Evolutionary conservation across 805 yeast genomes (phyloP).

Genomic region (Wickerhamiella kurtzmanii): DNA sequence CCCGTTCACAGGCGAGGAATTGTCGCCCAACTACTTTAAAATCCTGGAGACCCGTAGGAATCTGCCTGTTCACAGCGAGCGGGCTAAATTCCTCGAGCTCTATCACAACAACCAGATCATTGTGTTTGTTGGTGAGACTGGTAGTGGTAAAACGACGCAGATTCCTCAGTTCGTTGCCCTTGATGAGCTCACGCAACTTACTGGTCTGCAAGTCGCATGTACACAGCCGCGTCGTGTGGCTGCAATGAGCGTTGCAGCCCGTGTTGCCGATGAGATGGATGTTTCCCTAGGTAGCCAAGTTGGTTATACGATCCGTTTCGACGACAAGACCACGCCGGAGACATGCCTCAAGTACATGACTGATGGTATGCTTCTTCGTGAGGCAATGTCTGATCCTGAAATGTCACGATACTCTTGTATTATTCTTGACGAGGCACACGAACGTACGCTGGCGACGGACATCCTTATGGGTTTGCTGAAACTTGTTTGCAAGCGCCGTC

Average conservation of each 20-base stretch:
- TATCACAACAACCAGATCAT: slow-evolving; percentile 83
- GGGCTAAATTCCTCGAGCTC: slow-evolving; percentile 72
- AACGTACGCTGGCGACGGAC: slow-evolving; percentile 92
- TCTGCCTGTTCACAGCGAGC: slow-evolving; percentile 86
- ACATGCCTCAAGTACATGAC: slow-evolving; percentile 93
- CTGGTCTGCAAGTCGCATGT: slow-evolving; percentile 81
- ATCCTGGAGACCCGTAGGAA: slow-evolving; percentile 70
- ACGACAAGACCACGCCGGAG: slow-evolving; percentile 65
- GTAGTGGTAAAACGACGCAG: slow-evolving; percentile 97
- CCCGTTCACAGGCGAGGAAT: slow-evolving; percentile 63
- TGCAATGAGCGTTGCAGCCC: slow-evolving; percentile 82
- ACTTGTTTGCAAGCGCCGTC: slow-evolving; percentile 64
- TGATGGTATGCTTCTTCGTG: slow-evolving; percentile 94
- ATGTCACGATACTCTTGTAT: slow-evolving; percentile 73
- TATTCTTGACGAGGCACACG: slow-evolving; percentile 95
- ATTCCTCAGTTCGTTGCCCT: slow-evolving; percentile 89
- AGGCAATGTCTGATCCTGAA: slow-evolving; percentile 93
- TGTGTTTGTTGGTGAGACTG: slow-evolving; percentile 98
- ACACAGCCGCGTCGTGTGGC: slow-evolving; percentile 89
- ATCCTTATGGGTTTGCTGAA: slow-evolving; percentile 89
- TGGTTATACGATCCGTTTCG: slow-evolving; percentile 90
- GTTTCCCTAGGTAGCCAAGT: slow-evolving; percentile 86
- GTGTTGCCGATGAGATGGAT: slow-evolving; percentile 97
- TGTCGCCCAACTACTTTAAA: slow-evolving; percentile 55
- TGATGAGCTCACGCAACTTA: slow-evolving; percentile 84